Percentiles rank a stretch among this genome's conserved stretches.
phyloP scores from a whole-genome alignment of 768 basidiomycete species.

The Infundibulicybe gibba region DNA sequence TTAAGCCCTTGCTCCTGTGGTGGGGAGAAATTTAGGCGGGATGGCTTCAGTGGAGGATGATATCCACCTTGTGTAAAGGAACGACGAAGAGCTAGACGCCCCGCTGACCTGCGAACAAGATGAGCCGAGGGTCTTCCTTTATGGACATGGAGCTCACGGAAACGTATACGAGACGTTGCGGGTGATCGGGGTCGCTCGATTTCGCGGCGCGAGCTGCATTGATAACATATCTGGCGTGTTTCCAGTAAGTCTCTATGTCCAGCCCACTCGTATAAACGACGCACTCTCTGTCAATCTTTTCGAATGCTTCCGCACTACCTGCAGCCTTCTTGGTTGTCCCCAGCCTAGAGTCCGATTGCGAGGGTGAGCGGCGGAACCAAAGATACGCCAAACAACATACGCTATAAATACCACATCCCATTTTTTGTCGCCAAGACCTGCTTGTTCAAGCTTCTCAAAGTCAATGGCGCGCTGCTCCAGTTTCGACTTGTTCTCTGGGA shows the following conservation, averaged over 20 bases:
- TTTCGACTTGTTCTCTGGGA: constrained; percentile 47
- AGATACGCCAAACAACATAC: constrained; percentile 4
- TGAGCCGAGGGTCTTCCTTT: too few relatives aligned
- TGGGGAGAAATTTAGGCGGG: constrained; percentile 1
- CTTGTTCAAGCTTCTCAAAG: constrained; percentile 60
- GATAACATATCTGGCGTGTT: constrained; percentile 62
- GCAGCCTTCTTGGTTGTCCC: constrained; percentile 63
- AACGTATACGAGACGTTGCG: constrained; percentile 66
- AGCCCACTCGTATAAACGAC: constrained; percentile 13
- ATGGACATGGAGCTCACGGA: constrained; percentile 44
- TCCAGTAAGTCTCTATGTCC: background rate
- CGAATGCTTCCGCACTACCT: constrained; percentile 63
- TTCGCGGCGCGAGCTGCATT: constrained; percentile 68
- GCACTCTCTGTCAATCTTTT: constrained; percentile 76
- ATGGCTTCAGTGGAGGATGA: background rate
- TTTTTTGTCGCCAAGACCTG: constrained; percentile 46
- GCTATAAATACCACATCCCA: constrained; percentile 80
- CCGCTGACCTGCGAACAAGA: constrained; percentile 33
- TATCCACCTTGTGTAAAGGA: constrained; percentile 49
- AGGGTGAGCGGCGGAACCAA: background rate
- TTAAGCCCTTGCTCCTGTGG: constrained; percentile 68
- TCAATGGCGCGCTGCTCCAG: constrained; percentile 65
- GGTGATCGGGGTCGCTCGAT: constrained; percentile 33
- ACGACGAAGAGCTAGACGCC: constrained; percentile 43
- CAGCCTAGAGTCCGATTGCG: constrained; percentile 30